Percentiles rank a stretch among this genome's conserved stretches.
phyloP scores from a whole-genome alignment of 768 basidiomycete genomes.

The Rhizopogon sp. region DNA sequence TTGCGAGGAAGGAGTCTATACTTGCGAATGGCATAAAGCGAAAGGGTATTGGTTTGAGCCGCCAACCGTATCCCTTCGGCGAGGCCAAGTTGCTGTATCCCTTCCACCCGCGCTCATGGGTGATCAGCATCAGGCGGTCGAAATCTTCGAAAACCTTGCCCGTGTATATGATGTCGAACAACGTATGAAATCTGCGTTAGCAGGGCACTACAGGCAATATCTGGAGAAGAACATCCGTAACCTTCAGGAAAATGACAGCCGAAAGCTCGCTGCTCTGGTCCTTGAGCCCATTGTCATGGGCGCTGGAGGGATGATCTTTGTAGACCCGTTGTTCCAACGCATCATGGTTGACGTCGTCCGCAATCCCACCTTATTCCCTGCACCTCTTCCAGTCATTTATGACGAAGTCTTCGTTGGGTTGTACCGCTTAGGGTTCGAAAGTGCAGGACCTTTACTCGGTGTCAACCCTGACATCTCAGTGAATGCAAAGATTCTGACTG shows the following conservation, averaged over 20 bases:
- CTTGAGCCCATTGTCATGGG: conserved; percentile 93
- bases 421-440: conserved; percentile 77
- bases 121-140: conserved; percentile 12
- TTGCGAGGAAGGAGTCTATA: conserved; percentile 84
- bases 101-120: conserved; percentile 39
- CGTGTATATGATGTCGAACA: conserved; percentile 66
- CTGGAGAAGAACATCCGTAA: conserved; percentile 36
- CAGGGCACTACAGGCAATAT: conserved; percentile 54
- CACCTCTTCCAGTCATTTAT: conserved; percentile 83
- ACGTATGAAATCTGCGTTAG: conserved; percentile 59
- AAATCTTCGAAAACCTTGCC: conserved; percentile 37
- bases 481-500: conserved; percentile 91
- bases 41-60: conserved; percentile 94
- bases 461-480: conserved; percentile 83
- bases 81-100: conserved; percentile 50
- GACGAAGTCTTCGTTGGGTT: conserved; percentile 96
- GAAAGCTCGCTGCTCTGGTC: conserved; percentile 67
- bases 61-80: conserved; percentile 66
- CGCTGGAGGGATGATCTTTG: conserved; percentile 95
- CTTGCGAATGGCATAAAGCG: conserved; percentile 93
- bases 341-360: conserved; percentile 81
- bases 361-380: conserved; percentile 27
- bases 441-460: conserved; percentile 61
- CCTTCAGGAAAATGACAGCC: conserved; percentile 41
- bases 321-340: conserved; percentile 94